phyloP scores from a whole-genome alignment of 768 basidiomycete genomes.

The Chiua virens region DNA sequence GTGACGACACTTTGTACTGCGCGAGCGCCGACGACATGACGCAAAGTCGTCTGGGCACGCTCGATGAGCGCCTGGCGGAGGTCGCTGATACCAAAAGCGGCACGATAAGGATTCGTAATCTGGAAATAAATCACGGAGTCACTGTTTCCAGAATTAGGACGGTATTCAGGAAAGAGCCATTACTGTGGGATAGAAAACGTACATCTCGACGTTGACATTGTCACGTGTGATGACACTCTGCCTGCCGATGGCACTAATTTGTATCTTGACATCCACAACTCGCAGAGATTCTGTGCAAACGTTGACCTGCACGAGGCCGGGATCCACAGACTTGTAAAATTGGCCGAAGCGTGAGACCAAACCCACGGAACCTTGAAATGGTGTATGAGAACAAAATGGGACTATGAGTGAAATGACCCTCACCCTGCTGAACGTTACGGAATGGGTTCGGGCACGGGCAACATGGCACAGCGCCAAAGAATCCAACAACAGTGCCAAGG shows the following conservation, averaged over 20 bases:
- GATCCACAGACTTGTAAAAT: conserved; percentile 95
- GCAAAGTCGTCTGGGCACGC: conserved; percentile 89
- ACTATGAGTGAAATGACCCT: conserved; percentile 7
- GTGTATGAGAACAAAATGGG: conserved; percentile 17
- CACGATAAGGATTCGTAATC: conserved; percentile 86
- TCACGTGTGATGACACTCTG: conserved; percentile 94
- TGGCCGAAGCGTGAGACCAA: conserved; percentile 92
- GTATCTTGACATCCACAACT: conserved; percentile 93
- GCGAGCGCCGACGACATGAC: conserved; percentile 95
- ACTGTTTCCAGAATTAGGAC: conserved; percentile 37
- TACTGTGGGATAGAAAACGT: conserved; percentile 24
- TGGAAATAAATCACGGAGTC: conserved; percentile 95
- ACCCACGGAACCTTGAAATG: conserved; percentile 72
- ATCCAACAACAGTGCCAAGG: conserved; percentile 66
- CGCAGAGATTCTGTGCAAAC: conserved; percentile 90
- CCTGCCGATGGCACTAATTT: conserved; percentile 83
- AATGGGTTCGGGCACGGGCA: conserved; percentile 85
- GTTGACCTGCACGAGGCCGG: conserved; percentile 89
- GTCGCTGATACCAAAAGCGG: conserved; percentile 91
- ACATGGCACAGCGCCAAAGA: conserved; percentile 77
- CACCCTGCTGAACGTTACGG: conserved; percentile 83
- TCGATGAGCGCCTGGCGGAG: conserved; percentile 83
- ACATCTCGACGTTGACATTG: conserved; percentile 96
- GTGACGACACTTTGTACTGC: conserved; percentile 96
- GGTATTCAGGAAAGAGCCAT: not conserved